A percentile compares a stretch with the other conserved stretches of the same genome.
These are phyloP conservation scores for Leucocoprinus leucothites DNA, from an alignment of 768 basidiomycete genomes.

Conservation along the genomic window DNA sequence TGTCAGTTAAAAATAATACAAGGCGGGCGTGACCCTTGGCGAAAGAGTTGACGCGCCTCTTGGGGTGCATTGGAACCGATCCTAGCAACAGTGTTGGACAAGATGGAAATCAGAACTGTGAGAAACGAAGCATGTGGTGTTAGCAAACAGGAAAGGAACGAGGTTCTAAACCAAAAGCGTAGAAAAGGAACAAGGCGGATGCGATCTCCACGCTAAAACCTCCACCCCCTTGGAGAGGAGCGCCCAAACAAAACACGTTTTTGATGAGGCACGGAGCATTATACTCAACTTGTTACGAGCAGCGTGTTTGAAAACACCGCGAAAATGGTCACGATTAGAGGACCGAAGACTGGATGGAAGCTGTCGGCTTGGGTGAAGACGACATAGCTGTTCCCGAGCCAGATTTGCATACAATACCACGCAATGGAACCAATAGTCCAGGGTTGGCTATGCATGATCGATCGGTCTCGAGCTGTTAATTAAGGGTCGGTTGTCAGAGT, in stretches of 20 bases:
- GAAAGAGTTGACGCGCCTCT: constrained; percentile 31
- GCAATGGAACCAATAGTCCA: constrained; percentile 54
- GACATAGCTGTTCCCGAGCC: constrained; percentile 78
- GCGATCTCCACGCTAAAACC: not conserved
- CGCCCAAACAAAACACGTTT: constrained; percentile 4
- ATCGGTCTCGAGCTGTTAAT: constrained; percentile 25
- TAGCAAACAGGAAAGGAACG: not conserved
- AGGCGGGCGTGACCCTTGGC: not conserved
- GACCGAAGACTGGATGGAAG: constrained; percentile 71
- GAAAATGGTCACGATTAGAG: constrained; percentile 76
- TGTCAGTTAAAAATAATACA: constrained; percentile 2
- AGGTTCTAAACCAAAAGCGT: not conserved
- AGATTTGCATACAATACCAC: constrained; percentile 85
- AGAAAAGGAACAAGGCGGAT: not conserved
- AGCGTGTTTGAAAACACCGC: constrained; percentile 79
- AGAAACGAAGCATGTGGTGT: not conserved
- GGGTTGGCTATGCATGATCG: constrained; percentile 18
- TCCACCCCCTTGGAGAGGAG: no score
- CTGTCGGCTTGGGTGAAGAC: constrained; percentile 53
- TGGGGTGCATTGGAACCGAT: constrained; percentile 64
- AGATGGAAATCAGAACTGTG: constrained; percentile 80
- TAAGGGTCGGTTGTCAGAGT: constrained; percentile 1
- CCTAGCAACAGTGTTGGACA: constrained; percentile 85
- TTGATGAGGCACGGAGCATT: not conserved
- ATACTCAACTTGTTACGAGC: constrained; percentile 63